Evolutionary conservation across 176 grass and related monocot genomes (phyloP), one percentile per base, ranked within the genome.

Genomic region (Eremochloa ophiuroides): DNA sequence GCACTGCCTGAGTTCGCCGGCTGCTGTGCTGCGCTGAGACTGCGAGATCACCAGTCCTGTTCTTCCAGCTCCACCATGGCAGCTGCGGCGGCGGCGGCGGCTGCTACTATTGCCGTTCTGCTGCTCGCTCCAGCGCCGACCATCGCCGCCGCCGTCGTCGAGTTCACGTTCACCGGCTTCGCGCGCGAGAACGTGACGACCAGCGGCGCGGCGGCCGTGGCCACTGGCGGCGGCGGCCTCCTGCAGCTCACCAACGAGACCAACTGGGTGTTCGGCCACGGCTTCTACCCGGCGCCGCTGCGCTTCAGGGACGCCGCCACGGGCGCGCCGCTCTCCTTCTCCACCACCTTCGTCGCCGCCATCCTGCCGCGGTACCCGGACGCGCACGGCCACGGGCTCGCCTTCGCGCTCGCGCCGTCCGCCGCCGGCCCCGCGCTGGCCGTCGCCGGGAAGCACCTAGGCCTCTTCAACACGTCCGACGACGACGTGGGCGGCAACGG

Each of bases 311-410:
- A 88, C 62, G 35, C 85, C 60, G 35, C 59, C n/a, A 80, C 76
- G 10, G 82, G 82, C 27, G 18, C 64, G 28, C 62, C 75, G n/a
- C 4, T 81, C 60, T 95, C 88, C 75, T 97, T 97, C 87, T 87
- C 88, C 47, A 89, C 93, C 14, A 83, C 87, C 1, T 97, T 97
- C 73, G 93, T 92, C 20, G 10, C 87, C 42, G 86, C 82, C 68
- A 73, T 94, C 62, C 12, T 29, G 22, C 74, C 93, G 7, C 64
- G 33, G 35, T 90, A 94, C 73, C 62, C 35, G 9, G 87, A 89
- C 6, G 76, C 83, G 29, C 40, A 86, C 31, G 93, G 93, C 56
- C 93, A 94, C 31, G 93, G 93, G 44, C 18, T 94, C 8, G 84
- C 81, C 67, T 94, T 94, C 65, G 86, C 82, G 17, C 83, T 94